phyloP scores from a whole-genome alignment of 2,329 filamentous ascomycete species.

The Colletotrichum sublineola region DNA sequence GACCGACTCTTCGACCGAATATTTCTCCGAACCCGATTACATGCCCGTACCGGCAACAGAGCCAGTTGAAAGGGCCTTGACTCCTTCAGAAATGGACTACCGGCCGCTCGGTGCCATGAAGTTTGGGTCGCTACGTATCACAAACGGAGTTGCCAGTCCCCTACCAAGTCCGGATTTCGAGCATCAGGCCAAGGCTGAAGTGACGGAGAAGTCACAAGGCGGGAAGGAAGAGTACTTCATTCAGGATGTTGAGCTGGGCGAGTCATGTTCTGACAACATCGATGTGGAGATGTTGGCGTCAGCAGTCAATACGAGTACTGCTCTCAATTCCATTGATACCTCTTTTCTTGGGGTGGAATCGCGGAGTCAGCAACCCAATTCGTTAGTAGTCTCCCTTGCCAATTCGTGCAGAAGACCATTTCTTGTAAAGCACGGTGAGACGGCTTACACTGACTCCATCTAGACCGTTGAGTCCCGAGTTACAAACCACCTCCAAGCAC shows the following conservation, averaged over 20 bases:
- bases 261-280: constrained; percentile 1
- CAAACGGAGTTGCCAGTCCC: constrained; percentile 69
- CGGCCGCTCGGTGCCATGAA: constrained; percentile 72
- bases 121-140: constrained; percentile 73
- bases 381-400: constrained; percentile 34
- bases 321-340: constrained; percentile 28
- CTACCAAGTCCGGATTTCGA: constrained; percentile 54
- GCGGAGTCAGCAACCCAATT: constrained; percentile 1
- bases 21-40: constrained; percentile 23
- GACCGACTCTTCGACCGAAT: constrained; percentile 9
- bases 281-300: constrained; percentile 12
- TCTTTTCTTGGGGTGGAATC: constrained; percentile 11
- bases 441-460: constrained; percentile 53
- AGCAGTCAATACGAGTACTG: constrained; percentile 15
- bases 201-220: background rate
- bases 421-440: constrained; percentile 40
- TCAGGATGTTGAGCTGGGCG: background rate
- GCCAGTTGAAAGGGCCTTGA: constrained; percentile 55
- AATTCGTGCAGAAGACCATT: constrained; percentile 22
- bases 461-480: constrained; percentile 48
- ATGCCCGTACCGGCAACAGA: constrained; percentile 43
- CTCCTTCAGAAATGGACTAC: constrained; percentile 69
- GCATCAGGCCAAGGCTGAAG: background rate
- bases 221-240: background rate
- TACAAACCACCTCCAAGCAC: constrained; percentile 63